Conservation (phyloP, 2,329 filamentous ascomycete genomes). For the Colletotrichum tofieldiae region DNA sequence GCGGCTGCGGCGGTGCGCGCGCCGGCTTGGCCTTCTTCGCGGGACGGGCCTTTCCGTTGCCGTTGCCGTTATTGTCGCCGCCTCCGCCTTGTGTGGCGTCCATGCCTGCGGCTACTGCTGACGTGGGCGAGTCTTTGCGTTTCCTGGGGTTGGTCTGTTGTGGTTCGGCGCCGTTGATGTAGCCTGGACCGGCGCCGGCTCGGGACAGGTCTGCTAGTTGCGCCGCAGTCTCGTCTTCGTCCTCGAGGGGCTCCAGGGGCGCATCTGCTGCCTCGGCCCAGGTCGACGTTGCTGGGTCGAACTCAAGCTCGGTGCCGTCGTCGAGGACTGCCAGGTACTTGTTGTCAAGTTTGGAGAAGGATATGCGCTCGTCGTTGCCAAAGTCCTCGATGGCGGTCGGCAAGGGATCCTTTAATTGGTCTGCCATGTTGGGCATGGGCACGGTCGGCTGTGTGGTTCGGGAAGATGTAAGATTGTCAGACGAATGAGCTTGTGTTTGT, state of each 20-base stretch:
- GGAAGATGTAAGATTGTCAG: not conserved
- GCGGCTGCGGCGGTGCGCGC: slow-evolving; percentile 65
- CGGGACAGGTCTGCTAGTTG: slow-evolving; percentile 46
- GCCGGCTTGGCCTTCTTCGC: slow-evolving; percentile 65
- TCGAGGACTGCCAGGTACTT: slow-evolving; percentile 90
- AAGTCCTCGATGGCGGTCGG: slow-evolving; percentile 78
- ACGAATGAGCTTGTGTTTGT: not conserved
- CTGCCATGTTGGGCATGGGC: slow-evolving; percentile 18
- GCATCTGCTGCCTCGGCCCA: slow-evolving; percentile 80
- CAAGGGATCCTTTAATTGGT: slow-evolving; percentile 59
- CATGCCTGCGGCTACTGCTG: slow-evolving; percentile 8
- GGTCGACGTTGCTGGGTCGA: slow-evolving; percentile 77
- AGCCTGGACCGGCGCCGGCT: slow-evolving; percentile 43
- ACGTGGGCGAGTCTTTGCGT: slow-evolving; percentile 58
- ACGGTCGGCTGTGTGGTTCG: not conserved
- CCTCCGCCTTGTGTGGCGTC: slow-evolving; percentile 45
- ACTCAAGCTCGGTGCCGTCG: slow-evolving; percentile 89
- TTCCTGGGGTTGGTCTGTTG: slow-evolving; percentile 52
- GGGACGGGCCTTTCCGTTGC: slow-evolving; percentile 49
- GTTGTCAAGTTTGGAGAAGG: slow-evolving; percentile 85
- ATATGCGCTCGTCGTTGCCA: slow-evolving; percentile 84
- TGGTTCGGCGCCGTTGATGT: slow-evolving; percentile 43
- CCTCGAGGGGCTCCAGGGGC: slow-evolving; percentile 57
- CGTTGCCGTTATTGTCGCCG: slow-evolving; percentile 52
- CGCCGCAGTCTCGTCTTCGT: slow-evolving; percentile 50